A percentile compares a stretch with the other conserved stretches of the same genome.
Conservation (phyloP, 257 asterid species). For the Thymus quinquecostatus region DNA sequence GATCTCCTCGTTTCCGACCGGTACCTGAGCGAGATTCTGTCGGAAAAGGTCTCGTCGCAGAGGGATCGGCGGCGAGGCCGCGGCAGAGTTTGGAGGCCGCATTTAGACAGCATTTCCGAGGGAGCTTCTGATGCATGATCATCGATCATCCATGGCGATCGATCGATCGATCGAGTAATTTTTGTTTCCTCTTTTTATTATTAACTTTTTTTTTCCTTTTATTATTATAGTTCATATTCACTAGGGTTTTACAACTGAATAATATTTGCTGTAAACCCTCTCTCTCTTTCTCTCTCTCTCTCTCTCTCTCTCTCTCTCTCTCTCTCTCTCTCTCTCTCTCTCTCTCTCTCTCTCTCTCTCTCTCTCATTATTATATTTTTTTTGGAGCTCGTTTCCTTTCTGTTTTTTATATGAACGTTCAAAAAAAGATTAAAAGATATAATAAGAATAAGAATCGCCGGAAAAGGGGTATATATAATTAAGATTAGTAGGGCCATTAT, state of each 20-base stretch:
- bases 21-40: conserved; percentile 76
- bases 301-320: no score
- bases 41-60: conserved; percentile 67
- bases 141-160: background rate
- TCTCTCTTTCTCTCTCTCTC: no score
- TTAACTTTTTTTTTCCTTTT: background rate
- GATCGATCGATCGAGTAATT: conserved; percentile 3
- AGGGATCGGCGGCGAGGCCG: conserved; percentile 91
- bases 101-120: conserved; percentile 85
- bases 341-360: no score
- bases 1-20: conserved; percentile 54
- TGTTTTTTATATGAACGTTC: conserved; percentile 44
- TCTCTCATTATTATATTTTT: background rate
- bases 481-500: background rate
- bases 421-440: background rate
- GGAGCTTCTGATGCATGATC: conserved; percentile 50
- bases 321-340: no score
- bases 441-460: no score
- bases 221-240: conserved; percentile 1
- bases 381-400: background rate
- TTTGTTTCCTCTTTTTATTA: background rate
- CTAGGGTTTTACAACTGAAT: conserved; percentile 49
- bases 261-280: conserved; percentile 19
- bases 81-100: conserved; percentile 83
- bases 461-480: no score